Base-by-base conservation (phyloP, 106 monocot species). In the Acorus calamus region DNA sequence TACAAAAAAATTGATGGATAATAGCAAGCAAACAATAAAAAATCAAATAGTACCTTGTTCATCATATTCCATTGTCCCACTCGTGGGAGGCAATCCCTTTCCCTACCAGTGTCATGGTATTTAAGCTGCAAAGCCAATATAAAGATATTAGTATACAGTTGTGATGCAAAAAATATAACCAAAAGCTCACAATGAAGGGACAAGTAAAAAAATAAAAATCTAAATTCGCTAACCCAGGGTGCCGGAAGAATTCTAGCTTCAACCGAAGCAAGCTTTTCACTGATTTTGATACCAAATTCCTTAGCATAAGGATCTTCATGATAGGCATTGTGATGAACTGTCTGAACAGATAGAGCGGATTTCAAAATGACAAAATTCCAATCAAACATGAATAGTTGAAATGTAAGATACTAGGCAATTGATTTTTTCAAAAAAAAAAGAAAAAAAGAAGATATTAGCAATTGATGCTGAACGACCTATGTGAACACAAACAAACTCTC, bases 31-130 rank as follows among this genome's bases (percentile, higher is more conserved):
- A 28, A 28, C 0, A 28, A 28, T 28, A 28, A 28, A 28, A 28
- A 28, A 28, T 8, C n/a, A 62, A 54, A 43, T 41, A 60, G 48
- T 77, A 90, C 94, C 87, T 98, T 98, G 53, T 98, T 98, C 87
- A 91, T 98, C 96, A 98, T 98, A 48, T 98, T 98, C 96, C 96
- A 98, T 59, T 98, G 96, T n/a, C 96, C 96, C 49, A 98, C 78
- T 66, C 78, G 73, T 11, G 96, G 96, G 68, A 87, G 74, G 47
- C 84, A 85, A 65, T 83, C 83, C 72, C 53, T 98, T 66, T 91
- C 96, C 60, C 72, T 78, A 6, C 96, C 91, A 55, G 81, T 84
- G 42, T 98, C 96, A 53, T 91, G 87, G 66, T 98, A 98, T 67
- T 91, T 98, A 52, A 94, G 80, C 93, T 94, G 73, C 41, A 45